Evolutionary conservation across 2,329 filamentous ascomycete species (phyloP), one percentile per base, ranked within the genome.

Genomic region (Emericellopsis cladophorae): DNA sequence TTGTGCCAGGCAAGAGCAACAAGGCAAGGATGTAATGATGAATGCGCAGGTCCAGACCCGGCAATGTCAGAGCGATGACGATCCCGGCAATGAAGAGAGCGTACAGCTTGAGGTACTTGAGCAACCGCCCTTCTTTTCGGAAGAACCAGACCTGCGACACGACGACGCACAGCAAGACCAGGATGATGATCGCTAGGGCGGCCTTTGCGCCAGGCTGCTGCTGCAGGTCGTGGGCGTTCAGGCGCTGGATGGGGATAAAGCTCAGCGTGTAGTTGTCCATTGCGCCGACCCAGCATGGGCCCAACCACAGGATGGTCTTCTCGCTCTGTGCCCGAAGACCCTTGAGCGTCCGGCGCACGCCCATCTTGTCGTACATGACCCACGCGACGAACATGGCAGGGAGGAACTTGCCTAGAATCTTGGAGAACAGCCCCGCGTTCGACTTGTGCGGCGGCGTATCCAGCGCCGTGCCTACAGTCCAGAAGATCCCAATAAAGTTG

Each of bases 251-350:
- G 0, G 92, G 92, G 45, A 98, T 95, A 62, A 85, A 83, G 51
- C 87, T 84, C 53, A 98, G 86, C 0, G 92, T 96, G 61, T 95
- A 93, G 61, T 96, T 96, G 54, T 90, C 90, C 49, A 98, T 64
- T 1, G 86, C 81, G 14, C 89, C 92, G 32, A 95, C 77, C 83
- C 93, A 98, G 54, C 84, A 88, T 7, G 79, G 81, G 1, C 89
- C 89, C 1, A 98, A 68, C 83, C 88, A 96, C 23, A 96, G 69
- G 3, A 96, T 61, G 0, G 87, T 85, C 67, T 94, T 95, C 54
- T 95, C 90, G 35, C 95, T 52, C 55, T 95, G 90, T 0, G 89
- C 87, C 1, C 76, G 81, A 2, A 95, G 70, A 2, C 79, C 81
- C 2, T 59, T 61, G 22, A 95, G 72, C 1, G 84, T 79, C 36